Conservation (phyloP, 2,329 filamentous ascomycete genomes). For the Dactylellina cionopaga region DNA sequence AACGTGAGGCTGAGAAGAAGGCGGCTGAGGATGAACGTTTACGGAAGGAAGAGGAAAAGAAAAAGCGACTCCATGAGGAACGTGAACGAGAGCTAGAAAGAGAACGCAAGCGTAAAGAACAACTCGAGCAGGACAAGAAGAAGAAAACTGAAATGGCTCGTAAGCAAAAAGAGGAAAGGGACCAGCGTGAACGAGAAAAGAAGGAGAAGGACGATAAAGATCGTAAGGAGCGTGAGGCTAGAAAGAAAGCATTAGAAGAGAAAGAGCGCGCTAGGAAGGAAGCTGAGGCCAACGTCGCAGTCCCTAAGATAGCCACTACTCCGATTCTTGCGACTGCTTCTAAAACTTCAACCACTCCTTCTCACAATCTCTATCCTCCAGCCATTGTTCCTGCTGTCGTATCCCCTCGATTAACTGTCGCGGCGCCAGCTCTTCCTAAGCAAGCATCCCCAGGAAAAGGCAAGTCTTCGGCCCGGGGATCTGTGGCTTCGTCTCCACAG, state of each 20-base stretch:
- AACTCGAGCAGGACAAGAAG: conserved; percentile 83
- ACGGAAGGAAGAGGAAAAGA: conserved; percentile 85
- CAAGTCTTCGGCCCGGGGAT: conserved; percentile 69
- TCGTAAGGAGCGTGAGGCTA: conserved; percentile 66
- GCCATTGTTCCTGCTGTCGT: conserved; percentile 60
- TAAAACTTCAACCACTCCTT: conserved; percentile 63
- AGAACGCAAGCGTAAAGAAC: conserved; percentile 83
- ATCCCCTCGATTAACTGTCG: conserved; percentile 82
- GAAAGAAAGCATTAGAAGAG: conserved; percentile 58
- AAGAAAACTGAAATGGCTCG: conserved; percentile 83
- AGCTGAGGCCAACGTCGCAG: conserved; percentile 63
- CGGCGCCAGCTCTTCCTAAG: conserved; percentile 84
- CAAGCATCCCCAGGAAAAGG: conserved; percentile 79
- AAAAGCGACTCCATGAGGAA: conserved; percentile 81
- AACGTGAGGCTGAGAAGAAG: conserved; percentile 88
- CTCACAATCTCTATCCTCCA: conserved; percentile 67
- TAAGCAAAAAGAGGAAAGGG: conserved; percentile 79
- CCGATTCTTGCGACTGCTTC: conserved; percentile 63
- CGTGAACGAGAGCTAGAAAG: conserved; percentile 84
- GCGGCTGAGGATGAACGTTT: conserved; percentile 87
- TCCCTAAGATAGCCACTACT: conserved; percentile 69
- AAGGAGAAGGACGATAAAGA: conserved; percentile 72
- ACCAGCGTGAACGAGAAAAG: conserved; percentile 71
- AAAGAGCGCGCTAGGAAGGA: conserved; percentile 70
- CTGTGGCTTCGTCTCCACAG: conserved; percentile 56